Percentiles rank a stretch among this genome's conserved stretches.
Evolutionary conservation across 2,329 filamentous ascomycete genomes (phyloP).

Genomic region (Ilyonectria mors-panacis): DNA sequence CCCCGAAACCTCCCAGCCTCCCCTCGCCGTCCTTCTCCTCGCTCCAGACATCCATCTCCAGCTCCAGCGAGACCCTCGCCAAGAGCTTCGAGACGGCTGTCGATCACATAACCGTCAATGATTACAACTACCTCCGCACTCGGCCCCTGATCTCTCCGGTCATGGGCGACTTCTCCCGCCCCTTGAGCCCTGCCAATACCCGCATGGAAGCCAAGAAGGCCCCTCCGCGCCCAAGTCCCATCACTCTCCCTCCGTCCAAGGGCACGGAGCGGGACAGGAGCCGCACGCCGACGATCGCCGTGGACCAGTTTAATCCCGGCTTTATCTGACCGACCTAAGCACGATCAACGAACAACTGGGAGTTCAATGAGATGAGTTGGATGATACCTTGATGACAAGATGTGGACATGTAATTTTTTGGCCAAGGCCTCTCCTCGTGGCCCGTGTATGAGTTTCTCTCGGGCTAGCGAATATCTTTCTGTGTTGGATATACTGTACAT

Average conservation of each 20-base stretch:
- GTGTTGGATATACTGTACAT: constrained; percentile 11
- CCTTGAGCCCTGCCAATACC: constrained; percentile 35
- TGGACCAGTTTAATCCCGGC: constrained; percentile 44
- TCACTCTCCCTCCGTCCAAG: constrained; percentile 47
- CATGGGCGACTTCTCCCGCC: constrained; percentile 46
- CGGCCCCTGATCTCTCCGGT: constrained; percentile 52
- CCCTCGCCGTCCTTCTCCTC: constrained; percentile 56
- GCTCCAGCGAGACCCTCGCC: constrained; percentile 50
- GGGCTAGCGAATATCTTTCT: constrained; percentile 19
- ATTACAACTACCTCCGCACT: constrained; percentile 20
- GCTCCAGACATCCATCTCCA: constrained; percentile 53
- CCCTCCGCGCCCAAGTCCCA: constrained; percentile 51
- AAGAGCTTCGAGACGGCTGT: constrained; percentile 50
- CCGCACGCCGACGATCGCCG: constrained; percentile 41
- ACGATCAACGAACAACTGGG: background rate
- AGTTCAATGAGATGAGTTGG: background rate
- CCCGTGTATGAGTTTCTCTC: constrained; percentile 15
- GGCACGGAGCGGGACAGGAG: constrained; percentile 26
- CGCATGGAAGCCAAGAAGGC: constrained; percentile 52
- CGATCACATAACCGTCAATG: constrained; percentile 11
- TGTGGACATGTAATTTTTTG: constrained; percentile 12
- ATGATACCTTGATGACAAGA: constrained; percentile 15
- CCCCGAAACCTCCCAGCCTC: constrained; percentile 50
- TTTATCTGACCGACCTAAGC: constrained; percentile 39
- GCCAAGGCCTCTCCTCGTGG: constrained; percentile 2